Percentiles rank a stretch among this genome's conserved stretches.
Conservation (phyloP, 2,329 filamentous ascomycete genomes). For the Byssothecium circinans region DNA sequence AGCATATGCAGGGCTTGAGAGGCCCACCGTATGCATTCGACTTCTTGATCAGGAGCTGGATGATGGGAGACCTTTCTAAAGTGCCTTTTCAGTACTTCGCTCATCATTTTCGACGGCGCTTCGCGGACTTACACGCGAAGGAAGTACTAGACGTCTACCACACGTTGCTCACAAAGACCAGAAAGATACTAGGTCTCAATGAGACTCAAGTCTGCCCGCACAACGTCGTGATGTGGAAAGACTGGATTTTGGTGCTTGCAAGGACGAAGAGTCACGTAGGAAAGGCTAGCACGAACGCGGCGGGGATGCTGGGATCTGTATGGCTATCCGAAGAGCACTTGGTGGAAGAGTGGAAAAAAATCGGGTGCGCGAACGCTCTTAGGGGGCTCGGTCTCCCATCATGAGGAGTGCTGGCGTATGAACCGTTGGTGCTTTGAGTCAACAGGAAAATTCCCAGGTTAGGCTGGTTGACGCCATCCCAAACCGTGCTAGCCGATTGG, state of each 20-base stretch:
- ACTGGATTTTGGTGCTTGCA: slow-evolving; percentile 54
- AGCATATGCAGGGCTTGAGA: slow-evolving; percentile 52
- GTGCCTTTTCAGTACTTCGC: slow-evolving; percentile 45
- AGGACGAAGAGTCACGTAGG: slow-evolving; percentile 39
- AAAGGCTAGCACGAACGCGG: slow-evolving; percentile 47
- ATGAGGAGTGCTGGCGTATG: too few relatives aligned
- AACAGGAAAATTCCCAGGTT: too few relatives aligned
- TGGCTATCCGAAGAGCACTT: slow-evolving; percentile 41
- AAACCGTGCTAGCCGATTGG: too few relatives aligned
- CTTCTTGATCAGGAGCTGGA: slow-evolving; percentile 16
- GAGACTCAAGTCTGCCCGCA: slow-evolving; percentile 44
- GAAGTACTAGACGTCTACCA: slow-evolving; percentile 22
- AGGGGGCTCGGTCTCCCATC: background rate
- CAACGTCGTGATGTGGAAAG: slow-evolving; percentile 50
- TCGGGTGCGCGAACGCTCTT: slow-evolving; percentile 7
- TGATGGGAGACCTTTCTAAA: slow-evolving; percentile 18
- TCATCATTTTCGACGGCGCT: slow-evolving; percentile 28
- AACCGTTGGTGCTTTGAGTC: too few relatives aligned
- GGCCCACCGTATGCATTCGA: slow-evolving; percentile 37
- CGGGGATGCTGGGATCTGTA: slow-evolving; percentile 53
- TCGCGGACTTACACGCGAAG: slow-evolving; percentile 4
- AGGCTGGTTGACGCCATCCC: too few relatives aligned
- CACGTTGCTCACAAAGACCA: slow-evolving; percentile 19
- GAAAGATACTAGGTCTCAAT: slow-evolving; percentile 7
- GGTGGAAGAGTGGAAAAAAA: slow-evolving; percentile 43